Conservation (phyloP, 495 filamentous ascomycete genomes). For the Aspergillus nidulans region DNA sequence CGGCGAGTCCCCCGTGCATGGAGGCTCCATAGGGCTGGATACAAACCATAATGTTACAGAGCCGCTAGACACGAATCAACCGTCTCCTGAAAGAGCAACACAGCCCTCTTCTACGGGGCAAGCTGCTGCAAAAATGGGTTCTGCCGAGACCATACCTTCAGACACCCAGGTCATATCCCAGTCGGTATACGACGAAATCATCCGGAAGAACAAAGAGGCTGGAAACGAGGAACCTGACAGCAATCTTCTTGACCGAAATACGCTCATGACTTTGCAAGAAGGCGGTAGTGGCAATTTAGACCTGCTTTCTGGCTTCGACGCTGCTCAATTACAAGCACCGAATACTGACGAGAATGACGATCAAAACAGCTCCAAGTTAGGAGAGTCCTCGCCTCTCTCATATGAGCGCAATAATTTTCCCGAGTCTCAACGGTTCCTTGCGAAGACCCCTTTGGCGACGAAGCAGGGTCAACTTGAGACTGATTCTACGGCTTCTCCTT, state of each 20-base stretch:
- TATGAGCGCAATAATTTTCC: constrained; percentile 43
- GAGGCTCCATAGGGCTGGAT: neutral
- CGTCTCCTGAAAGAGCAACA: constrained; percentile 2
- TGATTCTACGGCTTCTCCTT: constrained; percentile 32
- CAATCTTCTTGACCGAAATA: constrained; percentile 27
- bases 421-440: constrained; percentile 47
- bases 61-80: constrained; percentile 6
- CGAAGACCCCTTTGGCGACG: constrained; percentile 37
- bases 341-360: constrained; percentile 36
- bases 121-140: constrained; percentile 29
- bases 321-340: constrained; percentile 18
- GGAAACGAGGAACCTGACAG: constrained; percentile 20
- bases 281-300: constrained; percentile 49
- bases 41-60: constrained; percentile 19
- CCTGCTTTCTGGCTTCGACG: constrained; percentile 40
- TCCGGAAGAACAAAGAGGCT: constrained; percentile 32
- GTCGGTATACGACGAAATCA: constrained; percentile 47
- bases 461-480: constrained; percentile 30
- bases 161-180: constrained; percentile 53
- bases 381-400: constrained; percentile 36
- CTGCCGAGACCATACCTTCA: constrained; percentile 30
- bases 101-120: constrained; percentile 2
- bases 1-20: constrained; percentile 7
- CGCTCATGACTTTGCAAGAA: constrained; percentile 38
- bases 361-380: constrained; percentile 31